phyloP scores from a whole-genome alignment of 805 yeast species.

The Danielozyma ontarioensis region DNA sequence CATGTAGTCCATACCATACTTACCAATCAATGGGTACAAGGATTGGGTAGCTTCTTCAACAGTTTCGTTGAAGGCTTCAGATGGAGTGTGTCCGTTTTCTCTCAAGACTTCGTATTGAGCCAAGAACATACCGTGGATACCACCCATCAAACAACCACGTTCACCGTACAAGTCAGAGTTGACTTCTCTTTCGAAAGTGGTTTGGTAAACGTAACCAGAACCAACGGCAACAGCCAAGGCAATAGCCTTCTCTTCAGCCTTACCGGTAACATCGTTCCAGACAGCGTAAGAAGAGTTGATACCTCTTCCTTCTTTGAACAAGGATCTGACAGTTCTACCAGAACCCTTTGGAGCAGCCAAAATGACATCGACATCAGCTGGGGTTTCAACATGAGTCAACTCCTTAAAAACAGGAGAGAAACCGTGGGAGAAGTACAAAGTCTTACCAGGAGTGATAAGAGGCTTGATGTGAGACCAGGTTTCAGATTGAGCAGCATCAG shows the following conservation, averaged over 20 bases:
- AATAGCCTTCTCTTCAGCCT: conserved; percentile 98
- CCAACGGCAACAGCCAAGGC: conserved; percentile 99
- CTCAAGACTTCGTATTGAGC: conserved; percentile 99
- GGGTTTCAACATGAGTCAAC: conserved; percentile 93
- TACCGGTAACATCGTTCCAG: conserved; percentile 98
- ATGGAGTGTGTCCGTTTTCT: conserved; percentile 99
- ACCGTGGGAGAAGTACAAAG: conserved; percentile 98
- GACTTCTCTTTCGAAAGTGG: conserved; percentile 98
- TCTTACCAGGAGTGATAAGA: conserved; percentile 91
- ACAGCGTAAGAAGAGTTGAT: conserved; percentile 99
- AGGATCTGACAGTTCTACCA: conserved; percentile 98
- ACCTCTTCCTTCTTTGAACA: conserved; percentile 99
- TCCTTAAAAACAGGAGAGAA: conserved; percentile 99
- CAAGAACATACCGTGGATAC: conserved; percentile 99
- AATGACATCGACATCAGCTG: conserved; percentile 91
- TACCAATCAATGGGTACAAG: conserved; percentile 96
- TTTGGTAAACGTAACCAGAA: conserved; percentile 99
- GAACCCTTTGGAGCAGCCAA: conserved; percentile 99
- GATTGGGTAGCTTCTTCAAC: conserved; percentile 99
- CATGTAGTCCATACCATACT: conserved; percentile 99
- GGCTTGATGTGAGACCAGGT: conserved; percentile 90
- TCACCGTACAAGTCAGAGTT: conserved; percentile 99
- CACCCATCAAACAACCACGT: conserved; percentile 99
- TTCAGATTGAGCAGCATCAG: conserved; percentile 99
- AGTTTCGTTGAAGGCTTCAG: conserved; percentile 99